Percentiles rank a stretch among this genome's conserved stretches.
These are phyloP conservation scores for Helianthus annuus DNA, from an alignment of 129 eudicot genomes.

Conservation along the genomic window HanXRQr2.0-SUNRISE NC_035447.2:174023837-174024336, in stretches of 20 bases:
- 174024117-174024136: slow-evolving; percentile 1
- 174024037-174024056: slow-evolving; percentile 68
- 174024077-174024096: not conserved
- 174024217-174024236: too few species aligned
- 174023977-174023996: slow-evolving; percentile 86
- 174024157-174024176: not conserved
- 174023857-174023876: slow-evolving; percentile 55
- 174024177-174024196: not conserved
- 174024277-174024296: too few species aligned
- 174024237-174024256: too few species aligned
- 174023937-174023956: too few species aligned
- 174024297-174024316: too few species aligned
- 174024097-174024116: not conserved
- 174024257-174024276: too few species aligned
- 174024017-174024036: slow-evolving; percentile 91
- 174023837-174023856: slow-evolving; percentile 57
- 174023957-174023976: slow-evolving; percentile 86
- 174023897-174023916: too few species aligned
- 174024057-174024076: not conserved
- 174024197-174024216: not conserved
- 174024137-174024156: not conserved
- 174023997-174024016: slow-evolving; percentile 74
- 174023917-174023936: too few species aligned
- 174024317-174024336: too few species aligned
- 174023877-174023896: slow-evolving; percentile 30